Evolutionary conservation across 345 rosid species (phyloP), one percentile per base, ranked within the genome.

Genomic region (Chamaenerion angustifolium): DNA sequence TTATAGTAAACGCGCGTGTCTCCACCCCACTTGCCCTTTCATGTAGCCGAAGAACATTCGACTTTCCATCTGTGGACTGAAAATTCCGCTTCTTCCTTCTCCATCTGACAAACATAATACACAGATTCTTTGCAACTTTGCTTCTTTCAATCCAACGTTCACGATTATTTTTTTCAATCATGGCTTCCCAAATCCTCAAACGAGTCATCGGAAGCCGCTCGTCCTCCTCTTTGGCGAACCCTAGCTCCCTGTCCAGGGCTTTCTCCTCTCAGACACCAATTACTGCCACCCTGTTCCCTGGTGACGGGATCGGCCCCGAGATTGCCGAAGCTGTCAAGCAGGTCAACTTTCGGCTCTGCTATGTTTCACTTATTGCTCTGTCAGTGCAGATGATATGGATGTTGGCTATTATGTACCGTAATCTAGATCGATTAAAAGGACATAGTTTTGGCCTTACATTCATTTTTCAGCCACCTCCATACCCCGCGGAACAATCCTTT

Each of bases 291-390:
- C 86, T 93, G 52, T 93, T 93, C 67, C 99, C 99, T 43, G 99
- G 97, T 55, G 99, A 93, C 41, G 99, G 97, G 49, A 85, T 92
- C 69, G 99, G 99, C 62, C 99, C 99, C 47, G 99, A 93, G 79
- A 93, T 93, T 71, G 97, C 99, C 5, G 83, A 81, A 51, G 77
- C 99, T 57, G 97, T 88, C 67, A 93, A 93, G 70, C 64, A 85
- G 92, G 99, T 78, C 40, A 16, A 0, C 37, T 45, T 5, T 12
- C 6, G 10, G 3, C 7, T 31, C 37, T 31, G 37, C 37, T 31
- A 31, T 31, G 37, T 31, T 31, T 31, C 7, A 31, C 8, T 31
- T 31, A 7, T 31, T 5, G 37, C 6, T 31, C 5, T 31, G 5
- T 31, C 37, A 31, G 8, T 31, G 10, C 37, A 5, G 37, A 31